Conservation (phyloP, 352 stramenopile genomes). For the Globisporangium recalcitrans region DNA sequence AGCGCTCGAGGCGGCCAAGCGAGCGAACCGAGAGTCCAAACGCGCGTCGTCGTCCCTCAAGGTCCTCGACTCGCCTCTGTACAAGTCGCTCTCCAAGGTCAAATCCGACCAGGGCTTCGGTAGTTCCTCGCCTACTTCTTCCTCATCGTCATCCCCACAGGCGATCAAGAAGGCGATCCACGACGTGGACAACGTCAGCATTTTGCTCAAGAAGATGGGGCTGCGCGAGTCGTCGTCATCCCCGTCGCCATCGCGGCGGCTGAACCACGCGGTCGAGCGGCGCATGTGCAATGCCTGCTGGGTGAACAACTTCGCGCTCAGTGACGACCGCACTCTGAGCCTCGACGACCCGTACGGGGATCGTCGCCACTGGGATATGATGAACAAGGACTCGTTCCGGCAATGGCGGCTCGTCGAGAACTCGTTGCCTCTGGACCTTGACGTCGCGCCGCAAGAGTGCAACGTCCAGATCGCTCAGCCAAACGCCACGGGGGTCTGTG, state of each 20-base stretch:
- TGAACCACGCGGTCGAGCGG: slow-evolving; percentile 66
- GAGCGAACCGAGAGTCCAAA: slow-evolving; percentile 22
- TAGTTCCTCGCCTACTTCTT: not conserved
- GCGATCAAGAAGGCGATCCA: slow-evolving; percentile 55
- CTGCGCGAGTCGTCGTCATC: slow-evolving; percentile 33
- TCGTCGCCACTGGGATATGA: slow-evolving; percentile 44
- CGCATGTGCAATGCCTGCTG: slow-evolving; percentile 83
- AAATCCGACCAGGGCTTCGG: slow-evolving; percentile 28
- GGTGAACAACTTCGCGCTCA: slow-evolving; percentile 38
- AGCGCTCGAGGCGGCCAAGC: slow-evolving; percentile 17
- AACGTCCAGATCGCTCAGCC: slow-evolving; percentile 45
- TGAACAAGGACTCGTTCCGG: slow-evolving; percentile 41
- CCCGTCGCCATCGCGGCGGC: slow-evolving; percentile 30
- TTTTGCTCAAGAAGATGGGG: slow-evolving; percentile 66
- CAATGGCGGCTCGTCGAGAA: slow-evolving; percentile 31
- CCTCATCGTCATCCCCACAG: slow-evolving; percentile 13
- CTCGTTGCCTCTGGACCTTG: slow-evolving; percentile 32
- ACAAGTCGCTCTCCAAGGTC: slow-evolving; percentile 63
- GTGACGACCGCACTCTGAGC: slow-evolving; percentile 32
- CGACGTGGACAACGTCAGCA: slow-evolving; percentile 67
- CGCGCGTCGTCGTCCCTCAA: slow-evolving; percentile 37
- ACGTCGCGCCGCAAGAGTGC: slow-evolving; percentile 44
- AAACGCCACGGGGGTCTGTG: slow-evolving; percentile 51
- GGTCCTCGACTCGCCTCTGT: slow-evolving; percentile 63
- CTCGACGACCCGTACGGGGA: slow-evolving; percentile 38